Percentiles rank a stretch among this genome's conserved stretches.
Evolutionary conservation across 208 protist genomes (phyloP).

Genomic region (Leptomonas pyrrhocoris): DNA sequence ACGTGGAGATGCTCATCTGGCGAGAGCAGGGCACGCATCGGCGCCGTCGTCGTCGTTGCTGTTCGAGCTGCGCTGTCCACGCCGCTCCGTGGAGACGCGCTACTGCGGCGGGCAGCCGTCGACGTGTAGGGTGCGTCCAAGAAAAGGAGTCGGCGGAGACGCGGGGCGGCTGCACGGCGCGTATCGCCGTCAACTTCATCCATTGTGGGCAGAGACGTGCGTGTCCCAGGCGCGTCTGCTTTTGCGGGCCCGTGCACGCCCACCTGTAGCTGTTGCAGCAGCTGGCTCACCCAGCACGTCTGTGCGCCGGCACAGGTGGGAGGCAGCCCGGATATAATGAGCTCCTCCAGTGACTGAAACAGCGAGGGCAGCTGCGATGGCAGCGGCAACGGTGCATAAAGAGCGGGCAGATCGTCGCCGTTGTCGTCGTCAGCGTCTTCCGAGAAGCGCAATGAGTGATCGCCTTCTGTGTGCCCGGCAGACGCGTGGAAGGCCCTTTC

Average conservation of each 20-base stretch:
- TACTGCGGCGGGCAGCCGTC: background rate
- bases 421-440: too few relatives aligned
- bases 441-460: too few relatives aligned
- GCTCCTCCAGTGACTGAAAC: background rate
- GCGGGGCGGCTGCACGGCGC: background rate
- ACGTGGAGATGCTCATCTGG: too few relatives aligned
- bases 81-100: background rate
- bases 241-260: background rate
- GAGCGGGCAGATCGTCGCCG: background rate
- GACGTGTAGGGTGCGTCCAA: background rate
- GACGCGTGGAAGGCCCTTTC: too few relatives aligned
- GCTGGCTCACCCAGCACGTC: background rate
- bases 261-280: conserved; percentile 1
- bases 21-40: too few relatives aligned
- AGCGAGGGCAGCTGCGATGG: background rate
- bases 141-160: background rate
- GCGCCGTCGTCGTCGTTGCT: too few relatives aligned
- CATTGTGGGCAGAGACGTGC: too few relatives aligned
- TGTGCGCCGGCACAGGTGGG: too few relatives aligned
- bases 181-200: too few relatives aligned
- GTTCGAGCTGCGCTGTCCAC: too few relatives aligned
- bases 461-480: too few relatives aligned
- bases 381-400: background rate
- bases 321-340: background rate
- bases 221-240: too few relatives aligned